Percentiles rank a stretch among this genome's conserved stretches.
Evolutionary conservation across 305 asterid species (phyloP).

Genomic region (Fraxinus floribunda): DNA sequence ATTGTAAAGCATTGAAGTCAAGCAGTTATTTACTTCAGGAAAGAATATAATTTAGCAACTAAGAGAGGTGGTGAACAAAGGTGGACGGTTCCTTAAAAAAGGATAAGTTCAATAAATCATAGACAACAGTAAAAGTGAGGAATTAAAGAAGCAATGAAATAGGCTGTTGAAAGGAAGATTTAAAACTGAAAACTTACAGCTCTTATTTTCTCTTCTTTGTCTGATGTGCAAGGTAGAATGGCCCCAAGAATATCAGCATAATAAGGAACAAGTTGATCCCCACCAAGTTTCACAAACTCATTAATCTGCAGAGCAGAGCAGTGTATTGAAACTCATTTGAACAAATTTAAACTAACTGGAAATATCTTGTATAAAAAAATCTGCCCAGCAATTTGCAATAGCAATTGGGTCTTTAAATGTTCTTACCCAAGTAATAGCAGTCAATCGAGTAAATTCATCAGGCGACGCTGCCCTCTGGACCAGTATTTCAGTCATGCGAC

Average conservation of each 20-base stretch:
- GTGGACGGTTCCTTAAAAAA: neutral
- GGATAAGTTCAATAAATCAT: constrained; percentile 9
- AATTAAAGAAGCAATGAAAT: neutral
- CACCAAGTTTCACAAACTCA: constrained; percentile 99
- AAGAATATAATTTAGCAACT: constrained; percentile 16
- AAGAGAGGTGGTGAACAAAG: neutral
- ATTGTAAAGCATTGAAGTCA: neutral
- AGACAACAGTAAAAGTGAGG: neutral
- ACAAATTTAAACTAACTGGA: constrained; percentile 26
- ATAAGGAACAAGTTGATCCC: constrained; percentile 96
- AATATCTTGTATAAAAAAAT: constrained; percentile 14
- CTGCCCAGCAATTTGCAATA: constrained; percentile 19
- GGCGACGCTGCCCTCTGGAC: constrained; percentile 92
- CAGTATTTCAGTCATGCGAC: constrained; percentile 99
- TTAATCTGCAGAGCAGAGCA: constrained; percentile 57
- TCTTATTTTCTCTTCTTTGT: constrained; percentile 97
- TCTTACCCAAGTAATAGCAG: constrained; percentile 97
- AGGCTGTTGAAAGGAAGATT: constrained; percentile 17
- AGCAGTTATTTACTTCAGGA: neutral
- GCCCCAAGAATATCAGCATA: constrained; percentile 98
- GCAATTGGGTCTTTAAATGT: constrained; percentile 16
- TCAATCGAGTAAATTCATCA: constrained; percentile 93
- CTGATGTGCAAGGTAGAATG: constrained; percentile 95
- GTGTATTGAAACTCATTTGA: constrained; percentile 24
- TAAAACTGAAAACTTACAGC: constrained; percentile 58